Evolutionary conservation across 2,329 filamentous ascomycete species (phyloP).

Genomic region (Talaromyces sp.): DNA sequence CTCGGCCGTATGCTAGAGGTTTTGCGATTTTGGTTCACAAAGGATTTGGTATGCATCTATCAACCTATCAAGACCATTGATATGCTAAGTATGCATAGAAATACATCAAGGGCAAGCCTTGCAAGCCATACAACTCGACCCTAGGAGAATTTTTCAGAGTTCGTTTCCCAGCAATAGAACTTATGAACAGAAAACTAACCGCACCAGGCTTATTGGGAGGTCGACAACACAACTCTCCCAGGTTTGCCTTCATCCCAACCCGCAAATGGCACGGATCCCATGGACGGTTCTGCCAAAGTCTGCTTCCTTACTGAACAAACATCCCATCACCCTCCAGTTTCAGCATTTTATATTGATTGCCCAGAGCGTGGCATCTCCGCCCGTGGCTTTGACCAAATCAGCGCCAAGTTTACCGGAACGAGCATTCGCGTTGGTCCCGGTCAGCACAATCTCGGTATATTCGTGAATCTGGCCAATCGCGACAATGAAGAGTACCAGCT

Average conservation of each 20-base stretch:
- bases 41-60: slow-evolving; percentile 64
- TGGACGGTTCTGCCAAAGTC: slow-evolving; percentile 61
- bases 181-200: background rate
- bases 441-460: slow-evolving; percentile 92
- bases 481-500: slow-evolving; percentile 90
- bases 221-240: slow-evolving; percentile 69
- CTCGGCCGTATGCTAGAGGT: slow-evolving; percentile 94
- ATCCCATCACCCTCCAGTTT: slow-evolving; percentile 94
- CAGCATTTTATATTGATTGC: slow-evolving; percentile 90
- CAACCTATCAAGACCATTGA: background rate
- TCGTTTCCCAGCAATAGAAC: slow-evolving; percentile 35
- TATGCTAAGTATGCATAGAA: slow-evolving; percentile 52
- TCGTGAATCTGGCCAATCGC: slow-evolving; percentile 75
- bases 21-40: slow-evolving; percentile 96
- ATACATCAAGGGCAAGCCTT: slow-evolving; percentile 97
- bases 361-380: slow-evolving; percentile 85
- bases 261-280: slow-evolving; percentile 34
- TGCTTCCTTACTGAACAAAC: slow-evolving; percentile 98
- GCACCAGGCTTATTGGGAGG: slow-evolving; percentile 85
- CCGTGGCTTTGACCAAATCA: slow-evolving; percentile 90
- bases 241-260: slow-evolving; percentile 45
- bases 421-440: slow-evolving; percentile 88
- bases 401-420: slow-evolving; percentile 95
- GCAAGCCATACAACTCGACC: slow-evolving; percentile 98
- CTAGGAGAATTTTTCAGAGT: slow-evolving; percentile 96